These are phyloP conservation scores for Perkinsela sp. DNA, from an alignment of 208 protist species.

Conservation along the genomic window DNA sequence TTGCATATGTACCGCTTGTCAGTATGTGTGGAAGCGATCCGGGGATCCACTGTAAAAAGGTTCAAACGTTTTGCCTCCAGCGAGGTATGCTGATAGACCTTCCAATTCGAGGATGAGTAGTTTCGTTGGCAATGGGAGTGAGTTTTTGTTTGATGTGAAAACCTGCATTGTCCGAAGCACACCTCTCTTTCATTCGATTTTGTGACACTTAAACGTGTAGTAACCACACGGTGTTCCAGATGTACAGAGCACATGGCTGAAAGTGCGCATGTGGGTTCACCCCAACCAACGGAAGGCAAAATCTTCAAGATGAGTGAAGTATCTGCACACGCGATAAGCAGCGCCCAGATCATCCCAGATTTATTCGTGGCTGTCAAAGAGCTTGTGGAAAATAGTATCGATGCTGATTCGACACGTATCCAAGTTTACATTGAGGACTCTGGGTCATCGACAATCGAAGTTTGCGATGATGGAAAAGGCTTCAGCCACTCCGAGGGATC, in stretches of 20 bases:
- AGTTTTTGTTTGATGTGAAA: no score
- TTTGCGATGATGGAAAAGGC: slow-evolving; percentile 45
- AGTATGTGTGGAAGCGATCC: neutral
- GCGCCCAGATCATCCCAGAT: slow-evolving; percentile 47
- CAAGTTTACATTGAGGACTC: slow-evolving; percentile 22
- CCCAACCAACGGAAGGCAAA: neutral
- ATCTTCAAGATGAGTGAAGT: slow-evolving; percentile 34
- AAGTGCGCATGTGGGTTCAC: no score
- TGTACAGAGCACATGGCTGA: no score
- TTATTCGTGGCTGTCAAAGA: slow-evolving; percentile 49
- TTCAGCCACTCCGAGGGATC: slow-evolving; percentile 10
- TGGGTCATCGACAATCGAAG: slow-evolving; percentile 26
- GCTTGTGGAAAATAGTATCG: slow-evolving; percentile 47
- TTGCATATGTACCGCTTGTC: neutral
- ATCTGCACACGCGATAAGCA: slow-evolving; percentile 33
- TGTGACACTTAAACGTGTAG: no score
- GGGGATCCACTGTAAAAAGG: no score
- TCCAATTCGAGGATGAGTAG: no score
- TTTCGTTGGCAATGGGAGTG: no score
- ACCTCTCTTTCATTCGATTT: no score
- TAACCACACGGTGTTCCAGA: no score
- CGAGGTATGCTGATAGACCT: no score
- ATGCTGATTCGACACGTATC: slow-evolving; percentile 22
- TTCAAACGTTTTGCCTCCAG: no score
- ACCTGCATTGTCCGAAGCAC: no score